Evolutionary conservation across 768 basidiomycete genomes (phyloP).

Genomic region (Macrolepiota fuliginosa): DNA sequence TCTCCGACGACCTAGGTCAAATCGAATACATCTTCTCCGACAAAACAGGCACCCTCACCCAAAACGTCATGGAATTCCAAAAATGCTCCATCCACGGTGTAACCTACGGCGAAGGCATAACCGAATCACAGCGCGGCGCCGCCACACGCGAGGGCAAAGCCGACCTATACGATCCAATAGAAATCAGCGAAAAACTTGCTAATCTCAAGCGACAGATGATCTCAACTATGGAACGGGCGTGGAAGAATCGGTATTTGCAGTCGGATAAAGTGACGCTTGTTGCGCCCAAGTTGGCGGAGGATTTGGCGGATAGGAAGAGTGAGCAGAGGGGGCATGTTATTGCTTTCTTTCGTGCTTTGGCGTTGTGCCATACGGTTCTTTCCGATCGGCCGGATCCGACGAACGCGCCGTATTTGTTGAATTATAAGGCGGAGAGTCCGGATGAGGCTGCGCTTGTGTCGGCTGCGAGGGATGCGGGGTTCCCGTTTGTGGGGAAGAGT

Average conservation of each 20-base stretch:
- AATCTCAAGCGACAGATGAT: conserved; percentile 77
- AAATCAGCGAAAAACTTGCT: conserved; percentile 65
- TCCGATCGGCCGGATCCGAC: conserved; percentile 70
- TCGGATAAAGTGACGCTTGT: conserved; percentile 82
- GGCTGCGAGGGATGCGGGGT: conserved; percentile 90
- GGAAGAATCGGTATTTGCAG: conserved; percentile 88
- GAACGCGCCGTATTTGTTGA: conserved; percentile 57
- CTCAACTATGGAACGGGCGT: conserved; percentile 64
- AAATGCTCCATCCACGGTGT: conserved; percentile 87
- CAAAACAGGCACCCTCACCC: conserved; percentile 96
- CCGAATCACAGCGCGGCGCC: conserved; percentile 92
- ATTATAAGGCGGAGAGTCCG: conserved; percentile 96
- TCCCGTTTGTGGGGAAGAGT: conserved; percentile 78
- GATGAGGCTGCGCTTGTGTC: conserved; percentile 94
- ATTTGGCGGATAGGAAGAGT: conserved; percentile 60
- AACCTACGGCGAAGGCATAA: conserved; percentile 89
- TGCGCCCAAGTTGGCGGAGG: conserved; percentile 79
- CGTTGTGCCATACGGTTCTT: conserved; percentile 89
- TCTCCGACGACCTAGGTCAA: conserved; percentile 97
- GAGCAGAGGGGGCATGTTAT: conserved; percentile 66
- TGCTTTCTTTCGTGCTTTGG: conserved; percentile 93
- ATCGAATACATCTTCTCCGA: conserved; percentile 92
- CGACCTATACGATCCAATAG: conserved; percentile 64
- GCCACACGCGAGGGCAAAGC: conserved; percentile 77
- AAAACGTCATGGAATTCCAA: conserved; percentile 99